Evolutionary conservation across 306 rosid genomes (phyloP), one percentile per base, ranked within the genome.

Genomic region (Gastrolobium bilobum): DNA sequence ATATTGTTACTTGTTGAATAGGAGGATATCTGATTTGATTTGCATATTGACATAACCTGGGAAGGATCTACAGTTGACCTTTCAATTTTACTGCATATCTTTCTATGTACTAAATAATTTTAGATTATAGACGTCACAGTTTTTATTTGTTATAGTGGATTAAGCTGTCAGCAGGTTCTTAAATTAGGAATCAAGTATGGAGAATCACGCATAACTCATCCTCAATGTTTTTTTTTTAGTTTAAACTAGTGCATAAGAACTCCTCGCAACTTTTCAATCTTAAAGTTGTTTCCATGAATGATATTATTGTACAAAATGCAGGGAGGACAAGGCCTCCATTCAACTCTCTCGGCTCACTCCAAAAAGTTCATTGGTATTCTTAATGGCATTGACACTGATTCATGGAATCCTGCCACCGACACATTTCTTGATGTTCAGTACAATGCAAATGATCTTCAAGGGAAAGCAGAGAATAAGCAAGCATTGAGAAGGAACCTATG

Each of bases 261-360:
- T 75, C 80, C 40, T 34, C 64, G 13, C 29, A 11, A 44, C 60
- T 35, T 75, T 72, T 73, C 71, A 59, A 50, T 56, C 52, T n/a
- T 50, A 10, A 38, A 75, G 64, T 71, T 77, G 73, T 64, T 64
- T 71, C 46, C 43, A 30, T 74, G 61, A 70, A 78, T 61, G 66
- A 80, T 81, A 56, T 76, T 78, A 69, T 44, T 83, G 48, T 68
- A 63, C 80, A 58, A 81, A 69, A 63, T 84, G 78, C 88, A 93
- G 99, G 94, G 94, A 84, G 99, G 99, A 51, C 79, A 68, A 4
- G 97, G 99, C 75, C 98, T 95, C 57, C 93, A 95, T 87, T 87
- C 96, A 58, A 93, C 97, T 40, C 94, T 95, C 47, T 79, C 91
- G 57, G 42, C 86, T 62, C 96, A 95, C 86, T 81, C 96, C 51